phyloP scores from a whole-genome alignment of 225 moss, liverwort and hornwort species.

The Bryoerythrophyllum caledonicum region DNA sequence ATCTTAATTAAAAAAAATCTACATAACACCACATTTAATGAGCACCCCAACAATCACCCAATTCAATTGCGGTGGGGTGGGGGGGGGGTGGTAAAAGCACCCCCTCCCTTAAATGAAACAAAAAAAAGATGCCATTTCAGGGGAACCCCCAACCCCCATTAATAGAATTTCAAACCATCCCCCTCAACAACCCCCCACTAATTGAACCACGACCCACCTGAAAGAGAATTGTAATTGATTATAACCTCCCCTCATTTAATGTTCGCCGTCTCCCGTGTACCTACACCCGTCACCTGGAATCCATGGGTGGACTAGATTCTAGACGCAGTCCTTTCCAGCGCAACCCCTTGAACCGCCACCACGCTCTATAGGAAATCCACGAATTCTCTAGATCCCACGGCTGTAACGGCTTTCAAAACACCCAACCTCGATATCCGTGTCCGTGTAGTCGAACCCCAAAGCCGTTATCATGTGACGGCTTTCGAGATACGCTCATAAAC shows the following conservation, averaged over 20 bases:
- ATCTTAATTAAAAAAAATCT: not conserved
- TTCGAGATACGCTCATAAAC: no score
- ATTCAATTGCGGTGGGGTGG: not conserved
- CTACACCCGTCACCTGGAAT: not conserved
- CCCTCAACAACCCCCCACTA: not conserved
- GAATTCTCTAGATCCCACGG: no score
- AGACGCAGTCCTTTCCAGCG: no score
- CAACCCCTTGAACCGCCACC: no score
- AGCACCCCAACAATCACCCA: conserved; percentile 16
- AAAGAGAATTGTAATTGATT: conserved; percentile 33
- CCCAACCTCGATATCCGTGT: no score
- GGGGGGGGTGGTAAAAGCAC: conserved; percentile 11
- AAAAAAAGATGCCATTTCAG: conserved; percentile 28
- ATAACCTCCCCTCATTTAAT: conserved; percentile 17
- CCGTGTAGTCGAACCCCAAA: no score
- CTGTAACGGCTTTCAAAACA: no score
- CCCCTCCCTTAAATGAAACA: conserved; percentile 20
- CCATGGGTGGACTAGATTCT: no score
- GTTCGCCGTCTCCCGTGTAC: not conserved
- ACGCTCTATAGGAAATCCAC: no score
- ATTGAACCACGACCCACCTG: conserved; percentile 11
- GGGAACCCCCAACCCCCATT: conserved; percentile 13
- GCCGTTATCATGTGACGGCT: no score
- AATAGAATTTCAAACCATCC: conserved; percentile 10
- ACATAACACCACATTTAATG: conserved; percentile 42